phyloP scores from a whole-genome alignment of 2,329 filamentous ascomycete species.

The Boeremia lycopersici region DNA sequence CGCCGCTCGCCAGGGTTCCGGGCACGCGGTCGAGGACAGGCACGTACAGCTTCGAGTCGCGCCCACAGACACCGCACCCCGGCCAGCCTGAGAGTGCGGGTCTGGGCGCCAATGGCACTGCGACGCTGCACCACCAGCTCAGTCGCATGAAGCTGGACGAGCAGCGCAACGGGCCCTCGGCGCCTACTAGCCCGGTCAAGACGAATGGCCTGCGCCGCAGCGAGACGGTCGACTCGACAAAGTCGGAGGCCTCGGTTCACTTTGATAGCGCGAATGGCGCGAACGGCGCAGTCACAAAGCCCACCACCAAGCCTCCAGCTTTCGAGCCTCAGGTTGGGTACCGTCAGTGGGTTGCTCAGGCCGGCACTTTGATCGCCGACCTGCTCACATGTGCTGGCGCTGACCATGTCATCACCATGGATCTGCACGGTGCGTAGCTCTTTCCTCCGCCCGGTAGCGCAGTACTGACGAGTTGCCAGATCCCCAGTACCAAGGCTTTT shows the following conservation, averaged over 20 bases:
- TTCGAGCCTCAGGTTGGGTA: slow-evolving; percentile 90
- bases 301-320: slow-evolving; percentile 58
- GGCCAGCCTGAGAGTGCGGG: slow-evolving; percentile 70
- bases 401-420: slow-evolving; percentile 97
- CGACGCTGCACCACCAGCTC: slow-evolving; percentile 71
- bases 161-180: slow-evolving; percentile 47
- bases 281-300: slow-evolving; percentile 24
- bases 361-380: slow-evolving; percentile 92
- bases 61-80: slow-evolving; percentile 82
- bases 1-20: slow-evolving; percentile 76
- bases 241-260: slow-evolving; percentile 36
- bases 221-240: slow-evolving; percentile 42
- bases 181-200: slow-evolving; percentile 36
- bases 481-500: slow-evolving; percentile 97
- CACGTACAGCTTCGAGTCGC: slow-evolving; percentile 84
- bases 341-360: slow-evolving; percentile 98
- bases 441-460: background rate
- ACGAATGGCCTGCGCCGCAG: slow-evolving; percentile 35
- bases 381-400: slow-evolving; percentile 93
- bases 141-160: slow-evolving; percentile 69
- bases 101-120: slow-evolving; percentile 67
- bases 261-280: slow-evolving; percentile 24
- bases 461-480: slow-evolving; percentile 64
- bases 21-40: slow-evolving; percentile 53
- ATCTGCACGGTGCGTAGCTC: slow-evolving; percentile 59